phyloP scores from a whole-genome alignment of 2,329 filamentous ascomycete genomes.

The Trichoderma koningiopsis region DNA sequence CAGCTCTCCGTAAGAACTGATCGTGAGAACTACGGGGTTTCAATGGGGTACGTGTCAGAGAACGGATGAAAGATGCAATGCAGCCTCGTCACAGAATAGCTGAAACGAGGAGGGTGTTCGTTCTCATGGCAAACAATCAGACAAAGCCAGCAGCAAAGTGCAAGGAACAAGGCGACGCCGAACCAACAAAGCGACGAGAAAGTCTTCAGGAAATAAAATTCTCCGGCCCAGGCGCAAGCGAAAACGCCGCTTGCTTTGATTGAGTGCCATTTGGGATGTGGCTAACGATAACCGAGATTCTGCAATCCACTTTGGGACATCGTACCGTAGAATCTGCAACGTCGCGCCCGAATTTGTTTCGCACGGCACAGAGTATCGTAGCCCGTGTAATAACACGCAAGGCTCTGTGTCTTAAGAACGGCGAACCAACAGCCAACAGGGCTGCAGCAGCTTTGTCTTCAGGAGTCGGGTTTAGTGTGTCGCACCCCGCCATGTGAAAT shows the following conservation, averaged over 20 bases:
- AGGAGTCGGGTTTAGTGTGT: slow-evolving; percentile 17
- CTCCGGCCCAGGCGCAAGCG: neutral
- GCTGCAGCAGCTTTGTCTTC: slow-evolving; percentile 19
- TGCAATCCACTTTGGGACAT: neutral
- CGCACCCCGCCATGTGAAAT: slow-evolving; percentile 23
- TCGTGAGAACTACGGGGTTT: neutral
- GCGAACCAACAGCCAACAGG: slow-evolving; percentile 8
- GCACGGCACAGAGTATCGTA: neutral
- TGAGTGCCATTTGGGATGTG: neutral
- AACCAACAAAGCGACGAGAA: neutral
- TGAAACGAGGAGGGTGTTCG: neutral
- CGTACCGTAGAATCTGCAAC: neutral
- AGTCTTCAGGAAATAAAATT: neutral
- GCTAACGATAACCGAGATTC: slow-evolving; percentile 2
- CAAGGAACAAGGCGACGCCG: neutral
- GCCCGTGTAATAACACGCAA: neutral
- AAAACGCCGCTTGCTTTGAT: neutral
- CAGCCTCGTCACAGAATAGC: neutral
- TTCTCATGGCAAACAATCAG: neutral
- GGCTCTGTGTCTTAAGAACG: neutral
- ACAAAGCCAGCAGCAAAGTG: slow-evolving; percentile 1
- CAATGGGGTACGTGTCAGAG: neutral
- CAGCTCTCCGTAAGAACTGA: neutral
- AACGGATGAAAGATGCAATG: neutral
- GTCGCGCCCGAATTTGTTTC: neutral